Percentiles rank a stretch among this genome's conserved stretches.
Conservation (phyloP, 148 eudicot genomes). For the Rheum nobile region DNA sequence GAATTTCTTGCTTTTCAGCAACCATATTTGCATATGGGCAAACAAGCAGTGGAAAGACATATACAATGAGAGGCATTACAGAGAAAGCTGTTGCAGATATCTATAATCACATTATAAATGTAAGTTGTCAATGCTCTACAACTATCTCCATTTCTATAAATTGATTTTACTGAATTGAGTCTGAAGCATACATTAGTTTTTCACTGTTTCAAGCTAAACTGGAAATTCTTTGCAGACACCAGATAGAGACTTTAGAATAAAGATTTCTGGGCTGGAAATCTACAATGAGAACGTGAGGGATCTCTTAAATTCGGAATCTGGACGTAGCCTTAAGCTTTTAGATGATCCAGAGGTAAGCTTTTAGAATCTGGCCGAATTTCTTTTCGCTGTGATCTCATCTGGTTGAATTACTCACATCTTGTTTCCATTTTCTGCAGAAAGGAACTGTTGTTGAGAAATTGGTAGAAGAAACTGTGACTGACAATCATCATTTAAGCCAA, state of each 20-base stretch:
- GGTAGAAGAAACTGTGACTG: slow-evolving; percentile 72
- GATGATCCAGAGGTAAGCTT: slow-evolving; percentile 83
- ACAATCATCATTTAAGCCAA: slow-evolving; percentile 57
- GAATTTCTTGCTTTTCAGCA: slow-evolving; percentile 34
- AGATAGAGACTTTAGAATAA: slow-evolving; percentile 71
- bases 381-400: not conserved
- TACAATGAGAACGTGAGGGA: slow-evolving; percentile 93
- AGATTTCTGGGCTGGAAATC: slow-evolving; percentile 84
- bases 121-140: slow-evolving; percentile 14
- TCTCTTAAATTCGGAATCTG: slow-evolving; percentile 79
- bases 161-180: not conserved
- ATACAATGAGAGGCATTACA: slow-evolving; percentile 89
- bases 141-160: not conserved
- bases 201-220: not conserved
- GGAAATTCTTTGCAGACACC: slow-evolving; percentile 45
- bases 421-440: slow-evolving; percentile 42
- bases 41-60: slow-evolving; percentile 98
- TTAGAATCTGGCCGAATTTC: not conserved
- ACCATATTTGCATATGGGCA: slow-evolving; percentile 96
- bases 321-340: slow-evolving; percentile 76
- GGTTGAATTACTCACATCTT: not conserved
- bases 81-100: slow-evolving; percentile 81
- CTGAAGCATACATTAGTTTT: not conserved
- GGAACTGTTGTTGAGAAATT: slow-evolving; percentile 94
- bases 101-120: slow-evolving; percentile 55